These are phyloP conservation scores for Saccharomycopsis selenospora DNA, from an alignment of 805 yeast genomes.

Conservation along the genomic window DNA sequence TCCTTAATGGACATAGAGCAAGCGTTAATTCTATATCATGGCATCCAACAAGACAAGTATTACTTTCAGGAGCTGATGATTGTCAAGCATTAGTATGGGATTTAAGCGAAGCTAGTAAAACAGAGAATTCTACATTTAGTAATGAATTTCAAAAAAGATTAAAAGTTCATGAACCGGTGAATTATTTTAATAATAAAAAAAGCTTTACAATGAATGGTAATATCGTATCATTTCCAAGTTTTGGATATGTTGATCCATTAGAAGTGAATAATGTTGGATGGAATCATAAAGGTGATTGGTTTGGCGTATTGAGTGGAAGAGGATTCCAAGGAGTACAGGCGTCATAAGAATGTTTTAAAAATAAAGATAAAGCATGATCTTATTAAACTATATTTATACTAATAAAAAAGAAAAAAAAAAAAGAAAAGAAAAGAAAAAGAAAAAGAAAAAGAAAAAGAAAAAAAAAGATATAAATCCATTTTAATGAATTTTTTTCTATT, in stretches of 20 bases:
- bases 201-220: conserved; percentile 7
- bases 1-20: conserved; percentile 58
- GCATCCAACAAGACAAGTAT: conserved; percentile 68
- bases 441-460: not conserved
- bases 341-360: not conserved
- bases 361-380: not conserved
- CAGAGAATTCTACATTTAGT: not conserved
- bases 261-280: conserved; percentile 78
- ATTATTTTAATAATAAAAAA: not conserved
- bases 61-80: conserved; percentile 63
- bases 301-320: conserved; percentile 66
- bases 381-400: not conserved
- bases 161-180: conserved; percentile 3
- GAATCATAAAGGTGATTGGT: conserved; percentile 70
- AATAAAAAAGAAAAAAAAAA: too few species aligned
- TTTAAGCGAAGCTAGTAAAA: conserved; percentile 24
- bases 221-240: conserved; percentile 27
- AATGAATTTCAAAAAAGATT: conserved; percentile 1
- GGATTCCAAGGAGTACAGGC: conserved; percentile 58
- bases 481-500: too few species aligned
- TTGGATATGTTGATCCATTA: conserved; percentile 51
- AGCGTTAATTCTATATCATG: conserved; percentile 70
- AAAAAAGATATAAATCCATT: too few species aligned
- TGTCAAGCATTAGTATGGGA: conserved; percentile 72
- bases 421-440: not conserved